Evolutionary conservation across 352 stramenopile genomes (phyloP).

Genomic region (Hyphochytrium catenoides): DNA sequence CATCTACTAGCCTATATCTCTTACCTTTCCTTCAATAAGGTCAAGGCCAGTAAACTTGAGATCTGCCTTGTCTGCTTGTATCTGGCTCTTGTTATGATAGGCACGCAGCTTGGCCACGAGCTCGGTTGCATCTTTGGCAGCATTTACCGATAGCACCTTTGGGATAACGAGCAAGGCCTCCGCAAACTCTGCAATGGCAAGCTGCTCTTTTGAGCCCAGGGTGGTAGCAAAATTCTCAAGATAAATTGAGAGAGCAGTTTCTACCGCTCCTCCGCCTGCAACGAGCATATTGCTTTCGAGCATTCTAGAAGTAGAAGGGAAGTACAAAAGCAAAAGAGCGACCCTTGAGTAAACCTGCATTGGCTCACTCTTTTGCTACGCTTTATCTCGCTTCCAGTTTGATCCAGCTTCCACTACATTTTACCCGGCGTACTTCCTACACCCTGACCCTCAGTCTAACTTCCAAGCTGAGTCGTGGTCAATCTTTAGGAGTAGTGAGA

Average conservation of each 20-base stretch:
- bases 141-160: constrained; percentile 97
- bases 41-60: constrained; percentile 81
- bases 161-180: constrained; percentile 94
- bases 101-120: constrained; percentile 88
- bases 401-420: too few species aligned
- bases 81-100: constrained; percentile 87
- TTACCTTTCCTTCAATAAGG: constrained; percentile 68
- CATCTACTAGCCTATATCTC: too few species aligned
- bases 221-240: constrained; percentile 94
- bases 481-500: too few species aligned
- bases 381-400: too few species aligned
- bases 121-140: constrained; percentile 94
- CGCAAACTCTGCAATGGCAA: constrained; percentile 96
- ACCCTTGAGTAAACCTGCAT: too few species aligned
- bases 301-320: too few species aligned
- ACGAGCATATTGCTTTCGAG: constrained; percentile 98
- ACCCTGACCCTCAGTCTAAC: too few species aligned
- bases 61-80: constrained; percentile 35
- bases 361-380: too few species aligned
- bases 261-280: constrained; percentile 87
- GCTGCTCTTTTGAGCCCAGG: constrained; percentile 86
- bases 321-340: too few species aligned
- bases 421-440: too few species aligned
- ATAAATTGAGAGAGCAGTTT: constrained; percentile 92
- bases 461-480: too few species aligned